A percentile compares a stretch with the other conserved stretches of the same genome.
phyloP scores from a whole-genome alignment of 768 basidiomycete genomes.

The Amanita exitialis region DNA sequence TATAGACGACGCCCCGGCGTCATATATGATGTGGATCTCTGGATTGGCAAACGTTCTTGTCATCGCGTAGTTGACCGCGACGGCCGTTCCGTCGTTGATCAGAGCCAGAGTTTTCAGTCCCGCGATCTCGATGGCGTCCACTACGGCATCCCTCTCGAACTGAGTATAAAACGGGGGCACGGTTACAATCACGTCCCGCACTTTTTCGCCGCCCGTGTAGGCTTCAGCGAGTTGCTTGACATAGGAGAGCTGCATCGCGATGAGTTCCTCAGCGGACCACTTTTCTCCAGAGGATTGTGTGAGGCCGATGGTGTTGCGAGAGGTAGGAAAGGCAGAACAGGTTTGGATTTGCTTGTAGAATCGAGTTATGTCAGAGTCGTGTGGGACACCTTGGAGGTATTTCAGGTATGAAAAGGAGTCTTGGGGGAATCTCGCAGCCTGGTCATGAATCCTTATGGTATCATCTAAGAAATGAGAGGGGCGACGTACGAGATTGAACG shows the following conservation, averaged over 20 bases:
- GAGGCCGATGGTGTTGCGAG: constrained; percentile 52
- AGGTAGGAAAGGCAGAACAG: constrained; percentile 39
- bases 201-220: constrained; percentile 55
- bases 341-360: constrained; percentile 51
- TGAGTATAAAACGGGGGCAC: constrained; percentile 89
- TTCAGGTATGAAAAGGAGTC: constrained; percentile 86
- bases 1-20: constrained; percentile 81
- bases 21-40: constrained; percentile 88
- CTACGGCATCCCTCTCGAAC: constrained; percentile 83
- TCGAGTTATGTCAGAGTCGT: constrained; percentile 43
- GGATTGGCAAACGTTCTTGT: constrained; percentile 74
- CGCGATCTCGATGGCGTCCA: constrained; percentile 87
- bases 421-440: constrained; percentile 89
- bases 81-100: constrained; percentile 87
- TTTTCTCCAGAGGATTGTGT: constrained; percentile 50
- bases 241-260: constrained; percentile 91
- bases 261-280: constrained; percentile 83
- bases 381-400: constrained; percentile 66
- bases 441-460: constrained; percentile 2
- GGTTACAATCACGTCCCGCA: constrained; percentile 79
- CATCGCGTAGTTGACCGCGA: constrained; percentile 99
- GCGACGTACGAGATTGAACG: constrained; percentile 69
- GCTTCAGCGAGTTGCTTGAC: constrained; percentile 81
- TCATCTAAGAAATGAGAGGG: background rate
- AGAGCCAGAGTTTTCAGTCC: constrained; percentile 78